Evolutionary conservation across 2,329 filamentous ascomycete genomes (phyloP), one percentile per base, ranked within the genome.

Genomic region (Trichoderma oligosporum): DNA sequence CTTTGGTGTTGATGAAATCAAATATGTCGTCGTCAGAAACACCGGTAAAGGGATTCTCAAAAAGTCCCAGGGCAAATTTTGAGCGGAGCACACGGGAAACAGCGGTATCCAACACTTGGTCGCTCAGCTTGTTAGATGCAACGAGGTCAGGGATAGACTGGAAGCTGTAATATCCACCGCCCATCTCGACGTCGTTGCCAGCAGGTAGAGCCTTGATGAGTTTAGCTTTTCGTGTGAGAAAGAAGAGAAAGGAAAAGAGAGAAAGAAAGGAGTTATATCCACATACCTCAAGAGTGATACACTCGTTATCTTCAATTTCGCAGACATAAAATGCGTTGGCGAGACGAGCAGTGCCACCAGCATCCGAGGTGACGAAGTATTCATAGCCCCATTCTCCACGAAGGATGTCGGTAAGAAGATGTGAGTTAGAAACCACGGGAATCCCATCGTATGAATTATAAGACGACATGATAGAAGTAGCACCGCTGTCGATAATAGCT

Each of bases 391-490:
- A 52, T 41, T 52, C 48, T 1, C 25, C 48, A 18, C 48, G 48
- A 18, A 52, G 48, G 12, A 52, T 52, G 3, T 41, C 48, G 18
- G 48, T 52, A n/a, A 52, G 48, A n/a, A 52, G 24, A 1, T 20
- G 24, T 3, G 48, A 52, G 18, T 52, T 52, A 1, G 48, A 18
- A 22, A 52, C 35, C 12, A 52, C 41, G 3, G 48, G 48, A 11
- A 52, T 25, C 7, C 48, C 48, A n/a, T 52, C 48, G 48, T 52
- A 52, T 7, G 48, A 52, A 31, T 41, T 52, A 11, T 52, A 52
- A n/a, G 48, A 52, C 2, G 48, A 52, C 48, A 52, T 52, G 24
- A 52, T 52, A n/a, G 48, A 39, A 22, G 48, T 52, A 31, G 48
- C 48, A 3, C 48, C 48, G 18, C 48, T 52, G 4, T 52, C 48